Evolutionary conservation across 331 rosid genomes (phyloP).

Genomic region (Acacia pycnantha): DNA sequence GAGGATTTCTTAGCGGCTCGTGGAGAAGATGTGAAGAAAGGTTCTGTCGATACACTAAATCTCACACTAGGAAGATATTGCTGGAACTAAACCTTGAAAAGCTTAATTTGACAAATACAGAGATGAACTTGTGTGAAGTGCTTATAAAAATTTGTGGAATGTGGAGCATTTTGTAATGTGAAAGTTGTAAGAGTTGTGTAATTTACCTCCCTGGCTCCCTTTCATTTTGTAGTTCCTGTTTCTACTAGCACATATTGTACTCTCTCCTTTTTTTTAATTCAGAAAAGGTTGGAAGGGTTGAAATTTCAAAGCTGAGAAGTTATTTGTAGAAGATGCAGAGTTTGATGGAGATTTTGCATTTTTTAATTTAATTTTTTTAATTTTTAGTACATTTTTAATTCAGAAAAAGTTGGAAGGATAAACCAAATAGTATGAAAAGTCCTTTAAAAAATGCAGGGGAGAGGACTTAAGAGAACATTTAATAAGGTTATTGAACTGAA

Average conservation of each 20-base stretch:
- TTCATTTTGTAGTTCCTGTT: background rate
- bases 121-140: background rate
- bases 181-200: background rate
- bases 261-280: background rate
- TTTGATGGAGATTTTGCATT: no score
- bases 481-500: no score
- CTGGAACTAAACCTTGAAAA: constrained; percentile 49
- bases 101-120: background rate
- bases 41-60: constrained; percentile 64
- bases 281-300: background rate
- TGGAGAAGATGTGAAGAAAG: constrained; percentile 82
- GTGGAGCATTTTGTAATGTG: background rate
- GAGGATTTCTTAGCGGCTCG: constrained; percentile 79
- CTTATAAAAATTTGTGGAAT: no score
- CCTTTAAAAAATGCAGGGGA: no score
- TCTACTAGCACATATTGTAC: background rate
- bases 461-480: no score
- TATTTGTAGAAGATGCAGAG: no score
- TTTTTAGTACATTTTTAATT: no score
- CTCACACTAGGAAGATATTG: constrained; percentile 77
- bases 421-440: no score
- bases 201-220: background rate
- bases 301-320: no score
- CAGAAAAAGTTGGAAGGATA: no score
- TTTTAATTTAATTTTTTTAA: no score